Evolutionary conservation across 2,329 filamentous ascomycete genomes (phyloP).

Genomic region (Aspergillus brunneoviolaceus): DNA sequence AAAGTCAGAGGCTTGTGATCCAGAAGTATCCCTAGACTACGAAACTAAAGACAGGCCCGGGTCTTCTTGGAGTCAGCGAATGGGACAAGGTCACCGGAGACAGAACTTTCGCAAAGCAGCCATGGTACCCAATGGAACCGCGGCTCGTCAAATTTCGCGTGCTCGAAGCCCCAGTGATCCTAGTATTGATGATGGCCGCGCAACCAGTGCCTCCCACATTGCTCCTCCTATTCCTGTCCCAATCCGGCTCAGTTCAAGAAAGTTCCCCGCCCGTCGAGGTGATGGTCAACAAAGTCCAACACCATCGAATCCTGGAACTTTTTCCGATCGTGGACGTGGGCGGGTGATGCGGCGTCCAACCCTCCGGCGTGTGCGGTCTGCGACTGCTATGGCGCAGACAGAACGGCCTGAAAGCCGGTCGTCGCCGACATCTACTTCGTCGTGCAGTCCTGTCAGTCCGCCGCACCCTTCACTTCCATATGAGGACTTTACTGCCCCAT

Average conservation of each 20-base stretch:
- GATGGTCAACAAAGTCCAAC: conserved; percentile 80
- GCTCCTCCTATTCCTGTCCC: conserved; percentile 89
- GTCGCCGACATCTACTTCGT: conserved; percentile 60
- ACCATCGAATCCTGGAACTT: conserved; percentile 55
- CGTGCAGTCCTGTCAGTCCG: conserved; percentile 68
- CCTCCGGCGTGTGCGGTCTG: conserved; percentile 82
- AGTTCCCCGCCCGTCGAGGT: conserved; percentile 65
- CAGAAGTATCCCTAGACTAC: conserved; percentile 17
- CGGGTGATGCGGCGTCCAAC: conserved; percentile 58
- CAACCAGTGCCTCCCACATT: conserved; percentile 35
- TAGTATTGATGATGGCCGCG: conserved; percentile 42
- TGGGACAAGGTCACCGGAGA: conserved; percentile 46
- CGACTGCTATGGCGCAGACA: conserved; percentile 64
- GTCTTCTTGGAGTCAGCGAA: conserved; percentile 31
- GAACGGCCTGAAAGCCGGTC: conserved; percentile 51
- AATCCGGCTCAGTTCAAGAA: conserved; percentile 80
- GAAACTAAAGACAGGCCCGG: conserved; percentile 12
- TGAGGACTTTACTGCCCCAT: conserved; percentile 65
- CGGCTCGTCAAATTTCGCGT: conserved; percentile 66
- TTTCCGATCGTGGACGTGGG: conserved; percentile 55
- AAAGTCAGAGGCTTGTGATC: conserved; percentile 29
- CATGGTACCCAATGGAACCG: conserved; percentile 76
- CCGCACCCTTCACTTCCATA: conserved; percentile 69
- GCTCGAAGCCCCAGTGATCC: conserved; percentile 49
- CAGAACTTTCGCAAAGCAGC: conserved; percentile 73